A percentile compares a stretch with the other conserved stretches of the same genome.
Evolutionary conservation across 1,284 basidiomycete genomes (phyloP).

Genomic region (Ganoderma resinaceum): DNA sequence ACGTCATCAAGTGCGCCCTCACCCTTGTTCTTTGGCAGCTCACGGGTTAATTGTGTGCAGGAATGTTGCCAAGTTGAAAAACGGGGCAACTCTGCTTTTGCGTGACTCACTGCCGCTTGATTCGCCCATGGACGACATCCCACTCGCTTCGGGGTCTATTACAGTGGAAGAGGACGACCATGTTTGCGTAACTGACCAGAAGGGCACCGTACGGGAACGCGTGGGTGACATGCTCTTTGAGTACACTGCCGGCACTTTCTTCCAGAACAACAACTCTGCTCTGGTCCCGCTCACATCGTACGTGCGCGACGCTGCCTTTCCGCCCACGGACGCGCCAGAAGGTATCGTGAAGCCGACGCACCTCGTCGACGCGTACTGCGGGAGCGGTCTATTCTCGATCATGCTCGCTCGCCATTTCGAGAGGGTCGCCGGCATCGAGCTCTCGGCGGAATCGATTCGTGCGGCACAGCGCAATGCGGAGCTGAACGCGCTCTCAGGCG

Average conservation of each 20-base stretch:
- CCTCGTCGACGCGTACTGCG: conserved; percentile 93
- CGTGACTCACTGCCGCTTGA: conserved; percentile 78
- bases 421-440: conserved; percentile 90
- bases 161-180: conserved; percentile 53
- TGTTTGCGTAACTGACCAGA: conserved; percentile 86
- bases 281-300: conserved; percentile 85
- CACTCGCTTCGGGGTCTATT: conserved; percentile 6
- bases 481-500: conserved; percentile 68
- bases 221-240: conserved; percentile 88
- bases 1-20: conserved; percentile 74
- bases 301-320: conserved; percentile 79
- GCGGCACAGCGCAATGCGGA: conserved; percentile 83
- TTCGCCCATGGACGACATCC: background rate
- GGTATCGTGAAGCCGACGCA: conserved; percentile 61
- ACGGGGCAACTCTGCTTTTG: conserved; percentile 90
- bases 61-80: conserved; percentile 84
- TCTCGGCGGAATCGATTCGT: conserved; percentile 78
- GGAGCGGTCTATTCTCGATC: conserved; percentile 92
- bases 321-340: conserved; percentile 5
- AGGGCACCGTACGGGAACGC: conserved; percentile 82
- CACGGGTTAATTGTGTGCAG: conserved; percentile 47
- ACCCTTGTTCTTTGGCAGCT: background rate
- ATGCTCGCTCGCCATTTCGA: conserved; percentile 83
- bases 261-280: conserved; percentile 98
- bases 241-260: conserved; percentile 91